Evolutionary conservation across 345 rosid genomes (phyloP), one percentile per base, ranked within the genome.

Genomic region (Pistacia vera): DNA sequence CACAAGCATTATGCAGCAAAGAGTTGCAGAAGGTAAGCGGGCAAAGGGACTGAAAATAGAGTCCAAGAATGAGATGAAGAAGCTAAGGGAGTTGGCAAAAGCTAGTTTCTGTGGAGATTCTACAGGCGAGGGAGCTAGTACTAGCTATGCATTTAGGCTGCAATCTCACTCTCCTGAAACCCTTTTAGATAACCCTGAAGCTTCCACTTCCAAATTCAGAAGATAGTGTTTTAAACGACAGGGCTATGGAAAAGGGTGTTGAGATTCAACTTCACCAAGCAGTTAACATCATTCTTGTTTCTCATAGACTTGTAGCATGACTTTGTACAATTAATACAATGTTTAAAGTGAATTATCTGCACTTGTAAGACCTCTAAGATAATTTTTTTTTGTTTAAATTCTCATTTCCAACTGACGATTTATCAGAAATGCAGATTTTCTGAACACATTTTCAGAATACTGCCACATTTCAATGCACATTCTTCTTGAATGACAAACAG

Each of bases 61-160:
- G 59, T 70, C 77, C 10, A 87, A 75, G 78, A 82, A 73, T 56
- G 88, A 84, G 65, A 33, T 87, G 76, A 85, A 81, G 85, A 87
- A 83, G 83, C 80, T 85, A 35, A 83, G 90, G 76, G 75, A 83
- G 76, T 36, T 87, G 72, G 90, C 88, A 17, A 87, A 36, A 72
- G 86, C 88, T 49, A 87, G 86, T 69, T 87, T 87, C 79, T 70
- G 82, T 5, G 78, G 81, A 35, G 63, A 75, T 44, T 69, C 77
- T 25, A 72, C 58, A 65, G 75, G 75, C 20, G 82, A 81, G 66
- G 85, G 72, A 64, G 59, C 75, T 16, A 68, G 72, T 67, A 36
- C 71, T 48, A 80, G 83, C 70, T 71, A 75, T 41, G 41, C 33
- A 67, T 60, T 57, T 33, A 60, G 76, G 71, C 65, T 38, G 12